Base-by-base conservation (phyloP, 176 grass and related monocot species). In the Aegilops bicornis region DNA sequence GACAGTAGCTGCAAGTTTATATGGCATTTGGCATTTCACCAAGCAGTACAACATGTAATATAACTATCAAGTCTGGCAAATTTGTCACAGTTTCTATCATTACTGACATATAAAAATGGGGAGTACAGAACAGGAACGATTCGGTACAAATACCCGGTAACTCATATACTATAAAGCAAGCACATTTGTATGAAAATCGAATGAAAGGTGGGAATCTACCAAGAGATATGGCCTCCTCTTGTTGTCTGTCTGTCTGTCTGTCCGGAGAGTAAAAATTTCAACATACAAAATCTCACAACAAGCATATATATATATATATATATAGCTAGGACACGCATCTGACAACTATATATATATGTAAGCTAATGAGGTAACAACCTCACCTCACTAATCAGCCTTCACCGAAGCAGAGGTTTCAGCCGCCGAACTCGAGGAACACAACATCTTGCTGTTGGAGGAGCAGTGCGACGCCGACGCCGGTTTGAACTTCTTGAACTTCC, bases 401-500 rank as follows among this genome's bases (percentile, higher is more conserved):
- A 93, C 88, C 3, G 82, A 71, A 78, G 72, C 75, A 83, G 91
- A 89, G 27, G 91, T 47, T 80, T 86, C 88, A 64, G 89, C 59
- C 42, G 81, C 60, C 1, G 85, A 90, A 31, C 83, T 47, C 31
- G 85, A 72, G 73, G 91, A 81, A 78, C 91, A 89, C 36, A 98
- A 83, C 64, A 91, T 86, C 76, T 98, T 95, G 32, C 50, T 85
- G 78, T 98, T 87, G 3, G 95, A 95, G 82, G 86, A 94, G 77
- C 95, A 90, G 6, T 88, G 89, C 17, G 93, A 91, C 6, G 50
- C 3, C 19, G 19, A 9, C 7, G 54, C 19, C 11, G 87, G 84
- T 81, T 91, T 95, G 11, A 91, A 86, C 83, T 98, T 98, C 60
- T 93, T 98, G 86, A 87, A 91, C 86, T 93, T 92, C 96, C 93